These are phyloP conservation scores for Spergularia marina DNA, from an alignment of 148 eudicot species.

Conservation along the genomic window DNA sequence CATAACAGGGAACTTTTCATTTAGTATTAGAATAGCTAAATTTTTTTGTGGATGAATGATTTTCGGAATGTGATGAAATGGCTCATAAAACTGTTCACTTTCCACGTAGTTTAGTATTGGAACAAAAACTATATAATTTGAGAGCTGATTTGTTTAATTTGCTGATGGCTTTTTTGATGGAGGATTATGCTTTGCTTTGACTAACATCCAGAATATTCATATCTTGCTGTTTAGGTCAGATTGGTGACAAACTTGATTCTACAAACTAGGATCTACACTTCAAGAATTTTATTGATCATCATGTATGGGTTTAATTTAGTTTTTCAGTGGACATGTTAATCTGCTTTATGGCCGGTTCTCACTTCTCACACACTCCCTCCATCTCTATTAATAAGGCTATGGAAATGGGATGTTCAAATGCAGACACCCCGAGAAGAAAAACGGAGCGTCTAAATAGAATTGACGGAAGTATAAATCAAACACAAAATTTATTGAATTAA, in stretches of 20 bases:
- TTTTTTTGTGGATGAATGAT: background rate
- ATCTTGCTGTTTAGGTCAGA: conserved; percentile 43
- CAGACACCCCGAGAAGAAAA: too few species aligned
- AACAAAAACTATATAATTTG: background rate
- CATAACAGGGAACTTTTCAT: conserved; percentile 29
- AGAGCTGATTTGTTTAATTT: conserved; percentile 13
- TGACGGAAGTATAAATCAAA: too few species aligned
- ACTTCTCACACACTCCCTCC: too few species aligned
- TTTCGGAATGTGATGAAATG: background rate
- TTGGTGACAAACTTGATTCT: background rate
- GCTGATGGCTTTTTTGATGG: conserved; percentile 32
- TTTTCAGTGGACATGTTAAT: too few species aligned
- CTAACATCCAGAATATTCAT: conserved; percentile 42
- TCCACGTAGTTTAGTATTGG: background rate
- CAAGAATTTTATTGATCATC: background rate
- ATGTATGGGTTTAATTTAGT: too few species aligned
- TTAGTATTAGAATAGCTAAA: background rate
- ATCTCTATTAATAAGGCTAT: too few species aligned
- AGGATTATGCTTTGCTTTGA: conserved; percentile 69
- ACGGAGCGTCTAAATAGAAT: too few species aligned
- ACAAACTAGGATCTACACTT: background rate
- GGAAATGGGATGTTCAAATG: too few species aligned
- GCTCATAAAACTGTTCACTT: background rate
- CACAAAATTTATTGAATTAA: too few species aligned
- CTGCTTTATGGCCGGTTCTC: too few species aligned